Conservation (phyloP, 345 rosid genomes). For the Sisymbrium altissimum region DNA sequence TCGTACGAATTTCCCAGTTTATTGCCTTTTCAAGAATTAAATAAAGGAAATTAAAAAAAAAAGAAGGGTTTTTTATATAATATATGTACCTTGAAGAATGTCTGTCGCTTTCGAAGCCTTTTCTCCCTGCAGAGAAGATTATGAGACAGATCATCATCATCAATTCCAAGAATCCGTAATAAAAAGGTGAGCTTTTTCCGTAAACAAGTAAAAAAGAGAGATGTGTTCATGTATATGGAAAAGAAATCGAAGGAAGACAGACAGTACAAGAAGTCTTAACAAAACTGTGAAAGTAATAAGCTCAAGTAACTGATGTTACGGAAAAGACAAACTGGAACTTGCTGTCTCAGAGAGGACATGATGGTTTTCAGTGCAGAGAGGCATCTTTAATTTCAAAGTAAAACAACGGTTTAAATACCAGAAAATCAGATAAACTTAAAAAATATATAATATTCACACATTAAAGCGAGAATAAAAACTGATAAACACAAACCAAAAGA, state of each 20-base stretch:
- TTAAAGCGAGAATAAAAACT: constrained; percentile 28
- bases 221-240: constrained; percentile 15
- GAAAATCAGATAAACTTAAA: constrained; percentile 24
- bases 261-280: constrained; percentile 35
- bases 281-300: not conserved
- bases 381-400: constrained; percentile 37
- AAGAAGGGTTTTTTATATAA: not conserved
- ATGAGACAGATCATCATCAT: constrained; percentile 33
- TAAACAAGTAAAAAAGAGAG: not conserved
- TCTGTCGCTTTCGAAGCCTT: constrained; percentile 83
- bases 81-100: constrained; percentile 61
- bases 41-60: constrained; percentile 11
- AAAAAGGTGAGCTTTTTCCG: constrained; percentile 17
- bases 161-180: constrained; percentile 20
- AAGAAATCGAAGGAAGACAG: constrained; percentile 30
- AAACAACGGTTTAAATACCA: constrained; percentile 28
- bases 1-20: constrained; percentile 28
- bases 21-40: constrained; percentile 44
- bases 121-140: constrained; percentile 62
- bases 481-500: constrained; percentile 32
- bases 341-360: constrained; percentile 60
- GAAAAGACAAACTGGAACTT: constrained; percentile 66
- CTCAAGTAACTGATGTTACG: constrained; percentile 24
- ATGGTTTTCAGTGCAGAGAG: constrained; percentile 39
- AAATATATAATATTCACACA: constrained; percentile 29